These are phyloP conservation scores for Alternaria sp. DNA, from an alignment of 2,329 filamentous ascomycete species.

Conservation along the genomic window DNA sequence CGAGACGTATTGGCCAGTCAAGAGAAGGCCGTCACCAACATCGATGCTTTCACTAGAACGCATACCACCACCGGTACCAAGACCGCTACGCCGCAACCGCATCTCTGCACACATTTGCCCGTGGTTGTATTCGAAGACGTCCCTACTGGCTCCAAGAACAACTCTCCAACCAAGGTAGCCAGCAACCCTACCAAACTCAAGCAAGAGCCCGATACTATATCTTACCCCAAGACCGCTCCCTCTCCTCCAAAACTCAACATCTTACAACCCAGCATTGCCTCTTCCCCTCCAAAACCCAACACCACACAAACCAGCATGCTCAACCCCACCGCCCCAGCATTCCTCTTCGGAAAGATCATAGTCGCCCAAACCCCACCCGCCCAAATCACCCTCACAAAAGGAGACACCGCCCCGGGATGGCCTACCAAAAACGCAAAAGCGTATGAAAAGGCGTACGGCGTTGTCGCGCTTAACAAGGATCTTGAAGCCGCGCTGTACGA, in stretches of 20 bases:
- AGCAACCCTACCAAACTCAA: background rate
- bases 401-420: background rate
- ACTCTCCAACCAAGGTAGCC: background rate
- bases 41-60: no score
- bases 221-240: background rate
- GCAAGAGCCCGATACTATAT: background rate
- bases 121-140: background rate
- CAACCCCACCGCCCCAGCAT: background rate
- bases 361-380: background rate
- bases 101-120: background rate
- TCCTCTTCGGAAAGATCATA: background rate
- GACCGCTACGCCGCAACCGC: background rate
- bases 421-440: background rate
- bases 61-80: background rate
- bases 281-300: background rate
- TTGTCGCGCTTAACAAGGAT: background rate
- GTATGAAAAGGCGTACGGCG: background rate
- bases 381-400: background rate
- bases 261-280: background rate
- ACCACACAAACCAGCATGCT: background rate
- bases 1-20: background rate
- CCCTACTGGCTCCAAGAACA: background rate
- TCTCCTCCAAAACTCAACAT: background rate
- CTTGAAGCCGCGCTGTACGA: conserved; percentile 6
- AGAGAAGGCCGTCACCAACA: fast-evolving